phyloP scores from a whole-genome alignment of 495 filamentous ascomycete species.

The Evernia prunastri region DNA sequence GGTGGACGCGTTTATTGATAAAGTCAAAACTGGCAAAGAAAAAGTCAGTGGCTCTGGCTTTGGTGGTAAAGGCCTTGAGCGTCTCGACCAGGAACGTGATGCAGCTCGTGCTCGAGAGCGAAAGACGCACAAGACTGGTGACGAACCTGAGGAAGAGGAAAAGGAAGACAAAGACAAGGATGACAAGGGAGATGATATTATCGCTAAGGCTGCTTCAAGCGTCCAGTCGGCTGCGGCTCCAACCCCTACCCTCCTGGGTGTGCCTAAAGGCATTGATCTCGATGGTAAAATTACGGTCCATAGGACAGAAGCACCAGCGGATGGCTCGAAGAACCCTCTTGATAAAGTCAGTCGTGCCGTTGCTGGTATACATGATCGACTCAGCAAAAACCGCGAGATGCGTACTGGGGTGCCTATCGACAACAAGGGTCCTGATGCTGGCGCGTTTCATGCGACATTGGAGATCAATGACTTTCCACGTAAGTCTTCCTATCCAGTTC shows the following conservation, averaged over 20 bases:
- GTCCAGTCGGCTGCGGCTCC: constrained; percentile 52
- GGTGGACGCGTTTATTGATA: constrained; percentile 67
- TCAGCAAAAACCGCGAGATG: constrained; percentile 79
- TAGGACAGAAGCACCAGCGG: constrained; percentile 55
- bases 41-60: constrained; percentile 79
- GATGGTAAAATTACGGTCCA: constrained; percentile 76
- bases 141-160: constrained; percentile 79
- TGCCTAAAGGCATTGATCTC: constrained; percentile 60
- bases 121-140: constrained; percentile 83
- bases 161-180: constrained; percentile 60
- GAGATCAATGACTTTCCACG: constrained; percentile 99
- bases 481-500: constrained; percentile 35
- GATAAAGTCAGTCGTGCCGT: constrained; percentile 82
- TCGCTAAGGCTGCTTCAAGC: constrained; percentile 58
- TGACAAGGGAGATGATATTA: constrained; percentile 51
- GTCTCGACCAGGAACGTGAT: constrained; percentile 84
- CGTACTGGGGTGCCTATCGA: constrained; percentile 92
- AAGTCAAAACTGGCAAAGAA: constrained; percentile 86
- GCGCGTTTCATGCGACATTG: constrained; percentile 92
- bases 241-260: constrained; percentile 37
- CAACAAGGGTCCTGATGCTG: constrained; percentile 96
- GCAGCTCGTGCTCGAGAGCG: constrained; percentile 76
- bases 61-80: constrained; percentile 89
- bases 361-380: constrained; percentile 75
- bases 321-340: constrained; percentile 59